Conservation (phyloP, 2,329 filamentous ascomycete species). For the Hirsutella thompsonii region DNA sequence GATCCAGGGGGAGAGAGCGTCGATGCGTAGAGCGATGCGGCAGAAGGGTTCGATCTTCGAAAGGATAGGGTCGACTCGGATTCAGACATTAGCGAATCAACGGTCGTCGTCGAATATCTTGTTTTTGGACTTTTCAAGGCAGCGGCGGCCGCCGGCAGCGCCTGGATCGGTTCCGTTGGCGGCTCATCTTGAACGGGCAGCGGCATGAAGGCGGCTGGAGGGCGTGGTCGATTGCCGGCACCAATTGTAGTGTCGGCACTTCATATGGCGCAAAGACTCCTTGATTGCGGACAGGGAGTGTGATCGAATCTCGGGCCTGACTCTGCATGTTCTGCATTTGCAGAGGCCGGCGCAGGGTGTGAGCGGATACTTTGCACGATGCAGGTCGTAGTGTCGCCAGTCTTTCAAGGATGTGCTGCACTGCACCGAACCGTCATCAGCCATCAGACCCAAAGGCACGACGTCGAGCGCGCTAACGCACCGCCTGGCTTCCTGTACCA, state of each 20-base stretch:
- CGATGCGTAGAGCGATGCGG: constrained; percentile 51
- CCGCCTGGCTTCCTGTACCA: too few relatives aligned
- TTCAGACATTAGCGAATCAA: constrained; percentile 31
- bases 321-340: constrained; percentile 3
- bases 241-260: constrained; percentile 1
- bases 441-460: too few relatives aligned
- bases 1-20: constrained; percentile 57
- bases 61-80: constrained; percentile 42
- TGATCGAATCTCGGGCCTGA: neutral
- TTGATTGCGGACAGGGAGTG: neutral
- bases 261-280: constrained; percentile 7
- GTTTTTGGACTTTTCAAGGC: constrained; percentile 46
- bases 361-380: neutral
- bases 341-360: neutral
- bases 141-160: constrained; percentile 54
- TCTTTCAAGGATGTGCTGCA: neutral
- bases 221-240: constrained; percentile 3
- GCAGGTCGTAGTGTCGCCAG: neutral
- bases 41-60: constrained; percentile 40
- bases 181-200: constrained; percentile 50
- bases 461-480: too few relatives aligned
- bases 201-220: constrained; percentile 46
- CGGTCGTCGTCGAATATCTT: constrained; percentile 42
- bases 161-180: constrained; percentile 54
- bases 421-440: too few relatives aligned